Conservation (phyloP, 345 rosid species). For the Syzygium oleosum region DNA sequence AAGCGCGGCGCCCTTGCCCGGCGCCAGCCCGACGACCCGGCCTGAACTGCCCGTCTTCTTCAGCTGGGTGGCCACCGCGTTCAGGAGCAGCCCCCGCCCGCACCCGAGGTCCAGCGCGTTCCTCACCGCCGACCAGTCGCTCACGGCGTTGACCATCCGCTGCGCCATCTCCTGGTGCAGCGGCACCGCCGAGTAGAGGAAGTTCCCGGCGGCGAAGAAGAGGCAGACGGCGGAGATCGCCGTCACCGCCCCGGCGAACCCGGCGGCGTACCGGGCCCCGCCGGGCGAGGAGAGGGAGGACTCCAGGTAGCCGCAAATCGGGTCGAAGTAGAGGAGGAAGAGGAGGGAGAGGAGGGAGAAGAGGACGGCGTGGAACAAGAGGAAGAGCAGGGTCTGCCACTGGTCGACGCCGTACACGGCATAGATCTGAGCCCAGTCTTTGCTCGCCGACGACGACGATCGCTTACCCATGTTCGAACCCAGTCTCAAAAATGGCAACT, state of each 20-base stretch:
- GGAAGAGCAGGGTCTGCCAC: slow-evolving; percentile 76
- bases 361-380: slow-evolving; percentile 52
- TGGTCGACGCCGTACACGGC: slow-evolving; percentile 90
- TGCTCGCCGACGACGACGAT: background rate
- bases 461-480: background rate
- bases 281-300: slow-evolving; percentile 31
- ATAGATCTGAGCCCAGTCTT: slow-evolving; percentile 96
- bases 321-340: slow-evolving; percentile 66
- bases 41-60: slow-evolving; percentile 94
- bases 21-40: slow-evolving; percentile 92
- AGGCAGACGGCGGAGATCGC: slow-evolving; percentile 73
- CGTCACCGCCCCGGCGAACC: slow-evolving; percentile 65
- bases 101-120: slow-evolving; percentile 89
- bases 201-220: slow-evolving; percentile 77
- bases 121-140: slow-evolving; percentile 92
- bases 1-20: slow-evolving; percentile 58
- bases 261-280: slow-evolving; percentile 65
- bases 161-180: slow-evolving; percentile 85
- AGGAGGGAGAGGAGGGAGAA: slow-evolving; percentile 57
- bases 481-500: background rate
- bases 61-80: slow-evolving; percentile 90
- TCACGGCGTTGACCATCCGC: slow-evolving; percentile 76
- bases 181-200: slow-evolving; percentile 74
- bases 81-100: slow-evolving; percentile 80
- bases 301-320: slow-evolving; percentile 44